These are phyloP conservation scores for Candida pseudoviswanathii DNA, from an alignment of 1,139 yeast species.

Conservation along the genomic window DNA sequence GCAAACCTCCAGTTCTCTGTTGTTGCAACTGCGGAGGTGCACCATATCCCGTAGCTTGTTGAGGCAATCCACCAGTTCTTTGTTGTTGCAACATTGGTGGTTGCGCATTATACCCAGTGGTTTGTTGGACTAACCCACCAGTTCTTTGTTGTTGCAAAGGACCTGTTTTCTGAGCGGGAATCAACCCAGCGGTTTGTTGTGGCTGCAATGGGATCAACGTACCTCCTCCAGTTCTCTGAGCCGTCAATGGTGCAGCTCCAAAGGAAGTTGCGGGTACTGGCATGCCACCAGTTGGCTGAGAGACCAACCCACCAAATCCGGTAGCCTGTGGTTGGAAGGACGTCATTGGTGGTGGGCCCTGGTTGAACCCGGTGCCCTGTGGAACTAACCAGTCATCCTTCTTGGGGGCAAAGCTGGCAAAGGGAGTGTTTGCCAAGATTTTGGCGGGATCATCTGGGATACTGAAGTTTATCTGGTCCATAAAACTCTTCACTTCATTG, in stretches of 20 bases:
- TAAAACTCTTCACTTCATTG: conserved; percentile 85
- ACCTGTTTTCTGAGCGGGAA: conserved; percentile 46
- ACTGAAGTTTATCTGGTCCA: conserved; percentile 82
- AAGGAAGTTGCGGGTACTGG: conserved; percentile 29
- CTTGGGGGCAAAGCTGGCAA: conserved; percentile 32
- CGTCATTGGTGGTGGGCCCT: conserved; percentile 13
- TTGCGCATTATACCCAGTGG: conserved; percentile 25
- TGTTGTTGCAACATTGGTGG: conserved; percentile 40
- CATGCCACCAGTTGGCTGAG: conserved; percentile 6
- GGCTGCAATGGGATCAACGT: conserved; percentile 49
- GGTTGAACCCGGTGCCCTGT: conserved; percentile 18
- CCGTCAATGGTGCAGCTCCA: conserved; percentile 22
- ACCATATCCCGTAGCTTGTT: conserved; percentile 22
- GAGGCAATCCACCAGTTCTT: conserved; percentile 27
- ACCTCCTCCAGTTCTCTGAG: conserved; percentile 49
- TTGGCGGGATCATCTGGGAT: conserved; percentile 62
- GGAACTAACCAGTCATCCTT: conserved; percentile 25
- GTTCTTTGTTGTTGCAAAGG: conserved; percentile 36
- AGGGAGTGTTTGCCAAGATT: conserved; percentile 49
- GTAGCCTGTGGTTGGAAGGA: conserved; percentile 22
- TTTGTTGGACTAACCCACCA: conserved; percentile 26
- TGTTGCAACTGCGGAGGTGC: conserved; percentile 7
- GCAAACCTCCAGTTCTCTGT: conserved; percentile 36
- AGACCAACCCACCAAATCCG: conserved; percentile 11
- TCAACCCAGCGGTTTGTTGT: conserved; percentile 50